Evolutionary conservation across 129 eudicot genomes (phyloP).

Genomic region (Calendula officinalis): DNA sequence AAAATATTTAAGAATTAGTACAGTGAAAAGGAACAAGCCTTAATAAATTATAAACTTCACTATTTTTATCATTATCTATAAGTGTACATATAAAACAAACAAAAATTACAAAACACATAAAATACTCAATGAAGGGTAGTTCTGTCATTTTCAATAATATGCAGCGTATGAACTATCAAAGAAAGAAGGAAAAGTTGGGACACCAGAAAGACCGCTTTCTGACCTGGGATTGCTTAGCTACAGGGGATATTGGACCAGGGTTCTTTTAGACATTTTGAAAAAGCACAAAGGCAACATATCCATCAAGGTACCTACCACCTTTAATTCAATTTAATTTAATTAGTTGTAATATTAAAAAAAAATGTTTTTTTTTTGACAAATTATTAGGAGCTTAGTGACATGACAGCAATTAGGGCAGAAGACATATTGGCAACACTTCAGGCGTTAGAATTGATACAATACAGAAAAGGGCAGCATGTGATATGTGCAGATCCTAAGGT

Average conservation of each 20-base stretch:
- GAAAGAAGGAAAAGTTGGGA: constrained; percentile 96
- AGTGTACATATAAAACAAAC: no score
- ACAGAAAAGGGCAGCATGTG: constrained; percentile 93
- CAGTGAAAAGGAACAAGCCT: no score
- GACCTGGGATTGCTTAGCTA: constrained; percentile 92
- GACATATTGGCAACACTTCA: constrained; percentile 85
- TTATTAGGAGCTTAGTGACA: constrained; percentile 88
- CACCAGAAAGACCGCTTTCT: constrained; percentile 97
- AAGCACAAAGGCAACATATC: constrained; percentile 98
- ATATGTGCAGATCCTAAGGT: constrained; percentile 98
- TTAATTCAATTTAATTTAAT: no score
- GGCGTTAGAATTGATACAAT: constrained; percentile 77
- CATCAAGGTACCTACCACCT: no score
- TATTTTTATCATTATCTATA: no score
- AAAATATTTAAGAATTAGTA: no score
- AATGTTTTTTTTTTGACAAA: neutral
- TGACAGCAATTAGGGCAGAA: constrained; percentile 95
- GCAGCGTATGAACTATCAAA: constrained; percentile 94
- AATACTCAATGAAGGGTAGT: no score
- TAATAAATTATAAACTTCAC: no score
- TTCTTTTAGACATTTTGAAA: constrained; percentile 87
- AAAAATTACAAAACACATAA: no score
- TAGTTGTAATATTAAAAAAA: neutral
- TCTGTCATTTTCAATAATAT: neutral
- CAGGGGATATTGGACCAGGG: constrained; percentile 97